These are phyloP conservation scores for Arthrobotrys megalospora DNA, from an alignment of 2,329 filamentous ascomycete genomes.

Conservation along the genomic window DNA sequence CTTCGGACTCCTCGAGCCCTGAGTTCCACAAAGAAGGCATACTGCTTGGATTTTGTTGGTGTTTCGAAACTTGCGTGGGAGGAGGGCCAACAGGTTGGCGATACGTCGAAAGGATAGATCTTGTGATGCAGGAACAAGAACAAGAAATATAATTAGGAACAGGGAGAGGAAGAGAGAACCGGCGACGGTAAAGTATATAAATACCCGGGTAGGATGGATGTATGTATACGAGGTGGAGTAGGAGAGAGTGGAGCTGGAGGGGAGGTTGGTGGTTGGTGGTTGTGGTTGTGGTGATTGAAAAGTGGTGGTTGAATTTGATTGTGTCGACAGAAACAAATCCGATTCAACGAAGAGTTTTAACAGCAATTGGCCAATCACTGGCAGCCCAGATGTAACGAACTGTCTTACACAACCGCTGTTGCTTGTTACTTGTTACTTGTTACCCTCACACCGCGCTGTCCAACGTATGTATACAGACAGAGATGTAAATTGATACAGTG, in stretches of 20 bases:
- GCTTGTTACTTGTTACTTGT: too few relatives aligned
- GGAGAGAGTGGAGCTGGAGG: constrained; percentile 8
- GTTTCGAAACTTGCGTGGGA: background rate
- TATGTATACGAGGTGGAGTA: background rate
- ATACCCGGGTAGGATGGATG: background rate
- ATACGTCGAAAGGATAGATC: background rate
- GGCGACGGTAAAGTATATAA: background rate
- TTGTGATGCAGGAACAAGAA: background rate
- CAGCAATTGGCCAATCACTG: too few relatives aligned
- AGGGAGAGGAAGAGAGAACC: background rate
- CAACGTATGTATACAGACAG: too few relatives aligned
- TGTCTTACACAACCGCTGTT: too few relatives aligned
- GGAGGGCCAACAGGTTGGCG: background rate
- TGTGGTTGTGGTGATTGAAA: background rate
- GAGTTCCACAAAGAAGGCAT: constrained; percentile 60
- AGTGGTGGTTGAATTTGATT: background rate
- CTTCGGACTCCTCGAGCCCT: constrained; percentile 63
- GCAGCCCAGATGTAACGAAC: too few relatives aligned
- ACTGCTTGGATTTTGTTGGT: constrained; percentile 23
- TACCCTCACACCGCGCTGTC: too few relatives aligned
- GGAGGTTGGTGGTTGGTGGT: constrained; percentile 1
- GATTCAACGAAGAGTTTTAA: too few relatives aligned
- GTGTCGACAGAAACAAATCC: too few relatives aligned
- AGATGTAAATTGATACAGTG: too few relatives aligned
- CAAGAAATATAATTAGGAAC: too few relatives aligned